Base-by-base conservation (phyloP, 441 rosid genomes). In the Erysimum cheiri region DNA sequence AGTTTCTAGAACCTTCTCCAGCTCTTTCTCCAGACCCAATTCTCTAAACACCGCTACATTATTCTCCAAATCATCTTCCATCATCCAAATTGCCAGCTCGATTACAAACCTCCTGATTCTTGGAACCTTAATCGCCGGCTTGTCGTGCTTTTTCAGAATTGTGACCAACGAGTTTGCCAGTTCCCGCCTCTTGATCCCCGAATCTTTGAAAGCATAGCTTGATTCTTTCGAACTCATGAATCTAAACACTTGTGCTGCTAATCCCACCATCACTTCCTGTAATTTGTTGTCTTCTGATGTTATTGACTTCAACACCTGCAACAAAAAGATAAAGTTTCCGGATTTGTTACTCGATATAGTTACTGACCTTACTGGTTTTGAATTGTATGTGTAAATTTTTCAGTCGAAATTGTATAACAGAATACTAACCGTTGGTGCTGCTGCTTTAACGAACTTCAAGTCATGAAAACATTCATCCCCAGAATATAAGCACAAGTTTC, bases 231-330 rank as follows among this genome's bases (percentile, higher is more conserved):
- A 58, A 13, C 74, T 84, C 91, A 87, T 78, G 73, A 82, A 82
- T 63, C 77, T 89, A 84, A 94, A 90, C 54, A 81, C 82, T 60
- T 84, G 87, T 15, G 90, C 86, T 13, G 93, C 97, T 75, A 94
- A 80, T 54, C 99, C 99, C 35, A 88, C 73, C 99, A 94, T 90
- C 70, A 88, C 97, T 85, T 94, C 99, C 47, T 87, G 97, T 72
- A 85, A 53, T 48, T 90, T 94, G 78, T 72, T 70, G 59, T 85
- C 88, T 67, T 76, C 89, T 33, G 82, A 75, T 77, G 81, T 62
- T 5, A 88, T 81, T 39, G 90, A 87, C 77, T 73, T 79, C 39
- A 94, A 87, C 43, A 86, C 94, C 97, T 93, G 85, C 64, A 56
- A 67, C 37, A 70, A 62, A 44, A 60, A 6, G 69, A 33, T 17